Base-by-base conservation (phyloP, 2,329 filamentous ascomycete species). In the Fusarium fracticaudum region DNA sequence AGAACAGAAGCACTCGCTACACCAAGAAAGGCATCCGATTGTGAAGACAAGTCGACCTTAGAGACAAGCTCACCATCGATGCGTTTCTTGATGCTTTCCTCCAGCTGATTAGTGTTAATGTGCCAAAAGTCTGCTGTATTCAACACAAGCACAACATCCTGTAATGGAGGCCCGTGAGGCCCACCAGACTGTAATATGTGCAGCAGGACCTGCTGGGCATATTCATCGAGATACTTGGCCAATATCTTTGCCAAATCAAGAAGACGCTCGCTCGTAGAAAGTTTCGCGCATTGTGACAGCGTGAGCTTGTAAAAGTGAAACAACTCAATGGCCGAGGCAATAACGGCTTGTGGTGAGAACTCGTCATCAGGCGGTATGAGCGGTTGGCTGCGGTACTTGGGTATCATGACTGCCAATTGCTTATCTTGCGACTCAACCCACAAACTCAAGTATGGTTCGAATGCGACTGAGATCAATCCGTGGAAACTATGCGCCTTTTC, bases 111-210 rank as follows among this genome's bases (percentile, higher is more conserved):
- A 55, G 95, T 96, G 37, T 97, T 98, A 33, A 91, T 91, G 80
- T 98, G 96, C 89, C 96, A 99, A 82, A 98, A 99, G 80, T 99
- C 96, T 2, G 96, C 96, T 3, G 96, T 98, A 80, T 99, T 99
- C 54, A 99, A 87, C 3, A 98, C 95, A 8, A 97, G 86, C 20
- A 98, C 89, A 8, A 93, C 89, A 72, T 98, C 93, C 77, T 98
- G 91, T 5, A 96, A 79, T 8, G 86, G 83, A 5, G 89, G 85
- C 1, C 71, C 88, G 78, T 79, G 87, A 82, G 75, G 87, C 74
- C 81, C 90, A 79, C 83, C 93, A 8, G 83, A 82, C 74, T 91
- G 89, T 12, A 92, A 80, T 69, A 93, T 92, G 73, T 92, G 89
- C 22, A 97, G 88, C 12, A 99, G 87, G 6, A 99, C 94, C 77